Base-by-base conservation (phyloP, 192 early-diverging fungal genomes). In the Podila verticillata region DNA sequence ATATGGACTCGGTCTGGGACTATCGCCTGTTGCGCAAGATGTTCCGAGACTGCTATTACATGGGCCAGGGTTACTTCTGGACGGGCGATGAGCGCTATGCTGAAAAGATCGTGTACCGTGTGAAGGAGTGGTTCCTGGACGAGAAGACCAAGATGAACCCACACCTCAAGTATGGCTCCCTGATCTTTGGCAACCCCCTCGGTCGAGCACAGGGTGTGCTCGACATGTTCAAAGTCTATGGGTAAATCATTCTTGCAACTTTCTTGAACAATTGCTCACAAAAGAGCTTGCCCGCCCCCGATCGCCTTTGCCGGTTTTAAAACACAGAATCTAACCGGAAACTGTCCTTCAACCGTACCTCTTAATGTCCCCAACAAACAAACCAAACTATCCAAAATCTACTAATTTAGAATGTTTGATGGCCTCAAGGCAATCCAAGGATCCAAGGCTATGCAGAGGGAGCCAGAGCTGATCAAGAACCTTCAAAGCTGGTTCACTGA, bases 71-170 rank as follows among this genome's bases (percentile, higher is more conserved):
- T 0, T 91, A 87, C 57, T 90, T 87, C 56, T 90, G 70, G 74
- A 86, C 84, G 1, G 77, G 82, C 0, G 80, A 91, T 31, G 82
- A 83, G 22, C 72, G 71, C 6, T 90, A 88, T 84, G 87, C 87
- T 1, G 81, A 81, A 26, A 81, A 81, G 65, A 81, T 81, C 48
- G 68, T 80, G 9, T 61, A 71, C 26, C 56, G 85, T 20, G 48
- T 91, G 30, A 68, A 81, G n/a, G 61, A 77, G 44, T 91, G 90
- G 89, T 91, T 91, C 70, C 20, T 91, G 26, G 73, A 91, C 58
- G 58, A 69, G 10, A 69, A 60, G 12, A 90, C 89, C 2, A 39
- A 66, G 9, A 91, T 91, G 90, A 91, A 91, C 59, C 89, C 90
- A n/a, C 84, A 89, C 61, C 56, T 91, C 56, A 82, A 90, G 49